Percentiles rank a stretch among this genome's conserved stretches.
Conservation (phyloP, 164 flowering plant genomes). For the Warburgia ugandensis region DNA sequence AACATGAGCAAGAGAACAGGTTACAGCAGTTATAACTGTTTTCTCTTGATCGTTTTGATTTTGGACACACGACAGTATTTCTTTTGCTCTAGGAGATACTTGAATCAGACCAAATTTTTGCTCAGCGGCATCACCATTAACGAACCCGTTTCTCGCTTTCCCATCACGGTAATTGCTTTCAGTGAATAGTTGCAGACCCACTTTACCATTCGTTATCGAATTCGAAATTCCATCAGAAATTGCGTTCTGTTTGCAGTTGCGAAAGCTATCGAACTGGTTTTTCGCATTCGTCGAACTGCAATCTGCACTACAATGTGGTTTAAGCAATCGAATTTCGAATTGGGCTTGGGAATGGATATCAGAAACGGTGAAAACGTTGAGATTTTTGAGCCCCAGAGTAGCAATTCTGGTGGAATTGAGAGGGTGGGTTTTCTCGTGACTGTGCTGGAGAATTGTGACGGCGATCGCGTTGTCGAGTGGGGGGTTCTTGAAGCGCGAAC, state of each 20-base stretch:
- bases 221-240: neutral
- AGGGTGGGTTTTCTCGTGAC: constrained; percentile 59
- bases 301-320: too few relatives aligned
- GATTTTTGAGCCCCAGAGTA: constrained; percentile 54
- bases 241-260: neutral
- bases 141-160: neutral
- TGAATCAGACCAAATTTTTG: neutral
- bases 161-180: neutral
- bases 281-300: neutral
- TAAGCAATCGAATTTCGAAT: constrained; percentile 31
- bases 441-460: constrained; percentile 73
- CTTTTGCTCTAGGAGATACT: neutral
- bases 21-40: constrained; percentile 32
- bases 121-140: too few relatives aligned
- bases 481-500: constrained; percentile 39
- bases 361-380: constrained; percentile 36
- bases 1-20: constrained; percentile 23
- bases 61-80: neutral
- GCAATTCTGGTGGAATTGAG: constrained; percentile 74
- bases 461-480: constrained; percentile 39
- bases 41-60: neutral
- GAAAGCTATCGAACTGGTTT: too few relatives aligned
- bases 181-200: neutral
- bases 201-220: neutral
- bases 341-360: constrained; percentile 51